phyloP scores from a whole-genome alignment of 805 yeast species.

The Jamesozyma jinghongensis region DNA sequence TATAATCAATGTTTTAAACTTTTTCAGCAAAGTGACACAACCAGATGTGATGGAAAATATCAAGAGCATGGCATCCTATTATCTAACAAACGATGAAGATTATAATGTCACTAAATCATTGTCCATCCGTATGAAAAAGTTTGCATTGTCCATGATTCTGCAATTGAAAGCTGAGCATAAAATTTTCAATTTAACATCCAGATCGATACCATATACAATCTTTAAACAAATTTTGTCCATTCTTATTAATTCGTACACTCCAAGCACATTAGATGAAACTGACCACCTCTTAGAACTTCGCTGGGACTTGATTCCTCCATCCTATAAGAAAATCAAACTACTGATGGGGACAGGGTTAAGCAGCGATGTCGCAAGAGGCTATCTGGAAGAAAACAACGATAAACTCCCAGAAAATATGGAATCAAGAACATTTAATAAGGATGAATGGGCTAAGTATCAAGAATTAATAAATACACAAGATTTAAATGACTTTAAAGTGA shows the following conservation, averaged over 20 bases:
- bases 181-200: constrained; percentile 20
- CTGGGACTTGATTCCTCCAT: constrained; percentile 26
- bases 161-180: constrained; percentile 15
- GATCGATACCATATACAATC: constrained; percentile 32
- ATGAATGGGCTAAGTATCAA: constrained; percentile 27
- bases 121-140: constrained; percentile 16
- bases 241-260: constrained; percentile 36
- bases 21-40: constrained; percentile 39
- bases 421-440: constrained; percentile 18
- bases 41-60: constrained; percentile 29
- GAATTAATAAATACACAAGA: not conserved
- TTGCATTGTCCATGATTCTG: constrained; percentile 16
- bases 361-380: constrained; percentile 24
- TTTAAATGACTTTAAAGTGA: not conserved
- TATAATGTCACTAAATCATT: constrained; percentile 20
- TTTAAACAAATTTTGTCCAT: constrained; percentile 40
- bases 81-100: constrained; percentile 15
- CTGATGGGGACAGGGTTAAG: constrained; percentile 24
- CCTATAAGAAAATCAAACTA: constrained; percentile 17
- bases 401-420: constrained; percentile 20
- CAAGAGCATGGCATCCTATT: constrained; percentile 16
- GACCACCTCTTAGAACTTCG: constrained; percentile 19
- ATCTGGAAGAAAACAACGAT: constrained; percentile 29
- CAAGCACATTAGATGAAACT: constrained; percentile 8
- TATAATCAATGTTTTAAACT: constrained; percentile 35